Evolutionary conservation across 306 rosid genomes (phyloP).

Genomic region (Abrus pulchellus): DNA sequence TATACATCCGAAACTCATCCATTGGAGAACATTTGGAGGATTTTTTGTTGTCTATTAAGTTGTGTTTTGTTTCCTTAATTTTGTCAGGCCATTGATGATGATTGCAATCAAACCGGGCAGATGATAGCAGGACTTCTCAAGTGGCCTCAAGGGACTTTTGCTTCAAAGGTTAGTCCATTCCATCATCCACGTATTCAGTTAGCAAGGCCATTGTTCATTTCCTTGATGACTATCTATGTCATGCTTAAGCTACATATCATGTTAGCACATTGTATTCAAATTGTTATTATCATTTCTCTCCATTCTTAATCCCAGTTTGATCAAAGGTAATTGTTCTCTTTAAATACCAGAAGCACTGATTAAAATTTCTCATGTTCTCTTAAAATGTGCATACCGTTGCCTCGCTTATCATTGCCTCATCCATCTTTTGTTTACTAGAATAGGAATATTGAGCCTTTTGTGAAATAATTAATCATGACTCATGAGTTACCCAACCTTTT

Average conservation of each 20-base stretch:
- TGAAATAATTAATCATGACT: slow-evolving; percentile 5
- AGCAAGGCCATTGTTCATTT: not conserved
- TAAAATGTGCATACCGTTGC: not conserved
- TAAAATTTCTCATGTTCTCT: not conserved
- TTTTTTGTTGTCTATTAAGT: not conserved
- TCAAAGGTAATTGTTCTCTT: not conserved
- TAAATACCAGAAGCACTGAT: slow-evolving; percentile 28
- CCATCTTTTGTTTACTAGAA: slow-evolving; percentile 10
- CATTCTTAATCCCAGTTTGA: not conserved
- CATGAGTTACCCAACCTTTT: not conserved
- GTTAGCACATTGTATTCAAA: not conserved
- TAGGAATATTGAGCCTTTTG: not conserved
- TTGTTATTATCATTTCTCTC: slow-evolving; percentile 32
- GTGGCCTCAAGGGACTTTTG: slow-evolving; percentile 99
- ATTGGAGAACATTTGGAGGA: no score
- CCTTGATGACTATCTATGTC: slow-evolving; percentile 12
- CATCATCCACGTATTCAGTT: slow-evolving; percentile 13
- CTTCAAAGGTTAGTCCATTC: slow-evolving; percentile 78
- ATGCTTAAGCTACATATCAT: not conserved
- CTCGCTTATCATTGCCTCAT: not conserved
- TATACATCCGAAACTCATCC: not conserved
- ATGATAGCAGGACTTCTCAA: slow-evolving; percentile 93
- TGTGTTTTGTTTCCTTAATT: not conserved
- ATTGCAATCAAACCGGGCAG: slow-evolving; percentile 98
- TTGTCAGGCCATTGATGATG: slow-evolving; percentile 92